Conservation (phyloP, 2,329 filamentous ascomycete genomes). For the Akanthomyces muscarius region DNA sequence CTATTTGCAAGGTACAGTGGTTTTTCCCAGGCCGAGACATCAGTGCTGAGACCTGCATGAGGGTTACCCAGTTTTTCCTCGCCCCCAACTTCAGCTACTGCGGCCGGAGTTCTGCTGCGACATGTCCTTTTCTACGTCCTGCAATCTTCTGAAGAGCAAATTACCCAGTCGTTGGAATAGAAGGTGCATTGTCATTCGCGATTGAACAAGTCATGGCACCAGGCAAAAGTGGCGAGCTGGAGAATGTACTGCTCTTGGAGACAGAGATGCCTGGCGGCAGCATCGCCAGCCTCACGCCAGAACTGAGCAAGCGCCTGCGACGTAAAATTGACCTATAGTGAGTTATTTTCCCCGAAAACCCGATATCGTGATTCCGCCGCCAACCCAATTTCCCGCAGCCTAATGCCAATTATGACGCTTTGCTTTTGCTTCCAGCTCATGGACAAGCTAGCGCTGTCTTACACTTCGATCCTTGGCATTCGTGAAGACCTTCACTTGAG, state of each 20-base stretch:
- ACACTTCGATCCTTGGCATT: conserved; percentile 2
- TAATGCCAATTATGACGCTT: conserved; percentile 2
- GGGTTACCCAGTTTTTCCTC: too few relatives aligned
- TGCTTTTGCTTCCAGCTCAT: conserved; percentile 5
- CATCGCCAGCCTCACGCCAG: neutral
- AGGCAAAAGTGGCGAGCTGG: neutral
- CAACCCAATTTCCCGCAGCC: neutral
- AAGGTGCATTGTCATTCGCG: neutral
- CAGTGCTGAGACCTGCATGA: neutral
- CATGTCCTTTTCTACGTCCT: neutral
- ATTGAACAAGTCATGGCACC: neutral
- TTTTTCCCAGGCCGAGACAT: neutral
- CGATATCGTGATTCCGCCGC: neutral
- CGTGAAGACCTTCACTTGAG: neutral
- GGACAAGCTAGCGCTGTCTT: conserved; percentile 1
- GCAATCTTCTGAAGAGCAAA: neutral
- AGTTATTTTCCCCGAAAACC: neutral
- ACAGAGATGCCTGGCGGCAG: neutral
- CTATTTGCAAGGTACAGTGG: too few relatives aligned
- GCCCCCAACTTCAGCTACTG: too few relatives aligned
- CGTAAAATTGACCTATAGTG: neutral
- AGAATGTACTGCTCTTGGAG: conserved; percentile 3
- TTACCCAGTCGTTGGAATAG: neutral
- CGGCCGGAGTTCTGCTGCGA: too few relatives aligned
- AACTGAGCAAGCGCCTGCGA: neutral